Evolutionary conservation across 306 rosid species (phyloP).

Genomic region (Fagus sylvatica): DNA sequence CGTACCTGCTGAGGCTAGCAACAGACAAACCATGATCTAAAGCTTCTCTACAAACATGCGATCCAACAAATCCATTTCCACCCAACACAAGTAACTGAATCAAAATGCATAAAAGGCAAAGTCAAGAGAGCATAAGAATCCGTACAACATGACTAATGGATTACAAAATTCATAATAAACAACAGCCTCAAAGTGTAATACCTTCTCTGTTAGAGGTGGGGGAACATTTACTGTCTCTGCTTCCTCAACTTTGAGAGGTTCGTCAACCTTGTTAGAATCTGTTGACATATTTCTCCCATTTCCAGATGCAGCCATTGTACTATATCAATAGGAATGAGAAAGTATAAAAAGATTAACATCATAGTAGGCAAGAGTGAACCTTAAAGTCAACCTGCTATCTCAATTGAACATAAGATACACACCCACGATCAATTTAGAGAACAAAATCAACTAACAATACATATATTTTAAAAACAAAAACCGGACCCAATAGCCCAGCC

Average conservation of each 20-base stretch:
- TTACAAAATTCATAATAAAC: not conserved
- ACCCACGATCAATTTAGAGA: not conserved
- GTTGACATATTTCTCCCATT: conserved; percentile 57
- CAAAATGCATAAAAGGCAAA: conserved; percentile 28
- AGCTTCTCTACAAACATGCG: conserved; percentile 85
- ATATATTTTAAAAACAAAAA: too few relatives aligned
- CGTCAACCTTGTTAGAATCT: conserved; percentile 72
- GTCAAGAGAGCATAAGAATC: conserved; percentile 9
- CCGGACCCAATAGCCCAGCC: not conserved
- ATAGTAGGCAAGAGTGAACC: conserved; percentile 9
- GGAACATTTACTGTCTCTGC: conserved; percentile 81
- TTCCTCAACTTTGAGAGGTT: conserved; percentile 77
- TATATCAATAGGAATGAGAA: conserved; percentile 27
- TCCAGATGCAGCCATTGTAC: conserved; percentile 48
- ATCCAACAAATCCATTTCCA: conserved; percentile 98
- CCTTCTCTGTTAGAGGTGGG: conserved; percentile 90
- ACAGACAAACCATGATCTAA: conserved; percentile 71
- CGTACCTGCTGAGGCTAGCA: conserved; percentile 85
- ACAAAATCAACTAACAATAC: not conserved
- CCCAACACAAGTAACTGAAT: conserved; percentile 91
- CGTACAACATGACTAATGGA: conserved; percentile 4
- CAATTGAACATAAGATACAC: conserved; percentile 14
- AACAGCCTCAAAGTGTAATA: conserved; percentile 20
- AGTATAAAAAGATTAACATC: conserved; percentile 7
- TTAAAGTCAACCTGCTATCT: conserved; percentile 12